phyloP scores from a whole-genome alignment of 306 rosid genomes.

The Pyrus betulifolia region DNA sequence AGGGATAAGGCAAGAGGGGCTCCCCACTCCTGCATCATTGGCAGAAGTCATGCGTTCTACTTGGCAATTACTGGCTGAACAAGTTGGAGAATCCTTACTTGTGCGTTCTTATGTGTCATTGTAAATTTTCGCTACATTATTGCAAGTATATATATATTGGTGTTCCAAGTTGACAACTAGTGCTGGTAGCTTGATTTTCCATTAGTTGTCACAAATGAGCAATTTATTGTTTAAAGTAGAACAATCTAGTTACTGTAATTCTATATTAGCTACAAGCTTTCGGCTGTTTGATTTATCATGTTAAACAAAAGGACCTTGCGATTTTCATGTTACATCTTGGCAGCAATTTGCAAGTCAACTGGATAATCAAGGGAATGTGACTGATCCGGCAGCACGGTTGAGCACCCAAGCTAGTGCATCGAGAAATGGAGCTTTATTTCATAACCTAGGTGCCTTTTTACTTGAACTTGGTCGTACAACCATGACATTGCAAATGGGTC shows the following conservation, averaged over 20 bases:
- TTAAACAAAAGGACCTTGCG: slow-evolving; percentile 9
- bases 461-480: slow-evolving; percentile 98
- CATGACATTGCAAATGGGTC: slow-evolving; percentile 86
- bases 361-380: slow-evolving; percentile 71
- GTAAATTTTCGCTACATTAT: background rate
- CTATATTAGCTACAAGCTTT: slow-evolving; percentile 7
- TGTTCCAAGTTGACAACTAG: background rate
- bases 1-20: slow-evolving; percentile 40
- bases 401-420: slow-evolving; percentile 51
- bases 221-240: background rate
- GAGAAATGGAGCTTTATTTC: slow-evolving; percentile 61
- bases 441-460: slow-evolving; percentile 83
- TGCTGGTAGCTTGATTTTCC: background rate
- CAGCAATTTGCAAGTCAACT: slow-evolving; percentile 79
- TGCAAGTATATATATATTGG: background rate
- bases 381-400: slow-evolving; percentile 52
- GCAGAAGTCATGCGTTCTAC: slow-evolving; percentile 82
- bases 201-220: background rate
- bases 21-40: slow-evolving; percentile 75
- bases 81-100: slow-evolving; percentile 64
- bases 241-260: background rate
- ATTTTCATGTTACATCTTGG: slow-evolving; percentile 22
- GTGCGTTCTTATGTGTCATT: slow-evolving; percentile 41
- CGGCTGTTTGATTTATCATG: slow-evolving; percentile 5
- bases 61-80: slow-evolving; percentile 55